These are phyloP conservation scores for Fraxinus velutina DNA, from an alignment of 305 asterid genomes.

Conservation along the genomic window DNA sequence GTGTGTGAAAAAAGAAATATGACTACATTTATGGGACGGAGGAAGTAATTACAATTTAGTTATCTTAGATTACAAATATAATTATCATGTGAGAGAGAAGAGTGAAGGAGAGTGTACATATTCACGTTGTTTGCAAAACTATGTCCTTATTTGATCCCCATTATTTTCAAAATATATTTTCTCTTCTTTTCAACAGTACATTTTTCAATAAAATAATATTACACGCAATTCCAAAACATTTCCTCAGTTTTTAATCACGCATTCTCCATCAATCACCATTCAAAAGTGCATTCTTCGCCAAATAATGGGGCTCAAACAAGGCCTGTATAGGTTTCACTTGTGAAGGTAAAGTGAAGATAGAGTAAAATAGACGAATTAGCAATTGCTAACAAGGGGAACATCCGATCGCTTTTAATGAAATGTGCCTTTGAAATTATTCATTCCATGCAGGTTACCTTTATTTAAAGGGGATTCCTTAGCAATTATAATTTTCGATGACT, in stretches of 20 bases:
- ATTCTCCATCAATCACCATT: too few species aligned
- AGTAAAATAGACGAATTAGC: neutral
- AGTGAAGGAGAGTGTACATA: neutral
- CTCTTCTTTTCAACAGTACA: too few species aligned
- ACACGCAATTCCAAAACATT: too few species aligned
- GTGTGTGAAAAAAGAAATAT: neutral
- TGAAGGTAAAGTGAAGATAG: neutral
- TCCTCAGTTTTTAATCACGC: too few species aligned
- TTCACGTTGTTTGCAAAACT: neutral
- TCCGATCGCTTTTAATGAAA: neutral
- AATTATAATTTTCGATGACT: neutral
- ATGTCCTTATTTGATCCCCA: neutral
- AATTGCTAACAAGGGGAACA: neutral
- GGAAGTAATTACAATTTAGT: neutral
- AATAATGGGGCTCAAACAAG: too few species aligned
- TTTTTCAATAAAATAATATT: too few species aligned
- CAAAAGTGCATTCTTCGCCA: too few species aligned
- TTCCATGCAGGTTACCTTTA: neutral
- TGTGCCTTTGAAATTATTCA: neutral
- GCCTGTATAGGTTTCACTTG: neutral
- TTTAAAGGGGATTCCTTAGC: neutral
- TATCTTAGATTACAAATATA: neutral
- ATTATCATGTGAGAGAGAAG: neutral
- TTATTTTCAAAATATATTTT: too few species aligned
- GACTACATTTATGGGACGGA: neutral